Conservation (phyloP, 441 rosid genomes). For the Aquilaria agallochum region DNA sequence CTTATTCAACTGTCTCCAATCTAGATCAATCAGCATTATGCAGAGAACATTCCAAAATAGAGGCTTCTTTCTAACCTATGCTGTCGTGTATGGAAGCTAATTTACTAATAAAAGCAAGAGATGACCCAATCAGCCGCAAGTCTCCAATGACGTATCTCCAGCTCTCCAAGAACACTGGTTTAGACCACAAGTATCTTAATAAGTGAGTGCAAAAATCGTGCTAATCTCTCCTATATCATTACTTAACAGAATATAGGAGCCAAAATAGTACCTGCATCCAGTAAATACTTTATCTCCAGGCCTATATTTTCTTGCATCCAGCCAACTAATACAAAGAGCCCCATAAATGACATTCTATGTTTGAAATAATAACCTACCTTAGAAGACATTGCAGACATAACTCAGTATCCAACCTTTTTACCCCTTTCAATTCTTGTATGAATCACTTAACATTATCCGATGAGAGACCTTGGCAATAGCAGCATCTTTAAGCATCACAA, state of each 20-base stretch:
- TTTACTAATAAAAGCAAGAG: constrained; percentile 1
- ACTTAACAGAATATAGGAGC: not conserved
- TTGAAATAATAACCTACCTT: constrained; percentile 6
- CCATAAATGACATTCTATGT: constrained; percentile 3
- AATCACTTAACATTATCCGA: not conserved
- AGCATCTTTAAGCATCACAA: constrained; percentile 7
- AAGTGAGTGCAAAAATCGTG: not conserved
- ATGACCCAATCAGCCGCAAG: not conserved
- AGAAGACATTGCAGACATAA: not conserved
- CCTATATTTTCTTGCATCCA: constrained; percentile 8
- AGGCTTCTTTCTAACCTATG: no score
- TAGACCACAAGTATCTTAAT: constrained; percentile 8
- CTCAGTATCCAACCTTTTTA: not conserved
- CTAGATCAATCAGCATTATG: no score
- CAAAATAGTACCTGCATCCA: not conserved
- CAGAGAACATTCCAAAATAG: no score
- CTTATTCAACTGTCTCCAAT: no score
- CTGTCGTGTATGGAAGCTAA: no score
- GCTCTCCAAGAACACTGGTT: constrained; percentile 4
- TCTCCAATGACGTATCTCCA: not conserved
- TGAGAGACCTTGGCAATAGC: not conserved
- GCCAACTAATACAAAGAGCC: constrained; percentile 8
- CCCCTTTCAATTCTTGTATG: no score
- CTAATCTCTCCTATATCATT: not conserved
- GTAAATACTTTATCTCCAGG: not conserved